Evolutionary conservation across 2,329 filamentous ascomycete species (phyloP), one percentile per base, ranked within the genome.

Genomic region (Nothopassalora personata): DNA sequence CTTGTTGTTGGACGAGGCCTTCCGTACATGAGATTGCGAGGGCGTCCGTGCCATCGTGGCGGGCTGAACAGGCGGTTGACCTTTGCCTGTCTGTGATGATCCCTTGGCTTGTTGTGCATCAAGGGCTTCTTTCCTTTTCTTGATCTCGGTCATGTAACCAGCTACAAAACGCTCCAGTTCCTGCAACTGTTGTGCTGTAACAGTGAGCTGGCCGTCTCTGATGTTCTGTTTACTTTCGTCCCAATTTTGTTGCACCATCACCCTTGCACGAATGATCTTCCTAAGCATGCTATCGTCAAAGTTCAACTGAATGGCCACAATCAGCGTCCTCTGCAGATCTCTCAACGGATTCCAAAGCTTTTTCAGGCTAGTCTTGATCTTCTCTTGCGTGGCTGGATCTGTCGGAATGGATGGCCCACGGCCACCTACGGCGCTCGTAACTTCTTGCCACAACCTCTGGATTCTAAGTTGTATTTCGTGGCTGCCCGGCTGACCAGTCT

Each of bases 381-480:
- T 60, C 18, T 66, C 62, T 9, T 64, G 55, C 10, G 47, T 59
- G 13, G 56, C 46, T 7, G 61, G 57, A 50, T 70, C 66, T 28
- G 66, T 53, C 33, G 63, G 57, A 23, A 70, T 61, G 11, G 66
- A 57, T 10, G 66, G 66, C 18, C 71, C 70, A 53, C 71, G 71
- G 1, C 60, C 61, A 1, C 60, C 61, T 33, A 63, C 66, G n/a
- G 54, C 53, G 3, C 49, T 46, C 34, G 60, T 57, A 13, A 68
- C 61, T 33, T 72, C 66, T 27, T 54, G 55, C 30, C 59, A 63
- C 47, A 71, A 54, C 11, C 45, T 54, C 2, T 23, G 52, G 27
- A 65, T 48, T 45, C 54, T 59, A 51, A 64, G 51, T 28, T 46
- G 55, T 18, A 55, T 11, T 13, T 47, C 59, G 28, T 30, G 53